Evolutionary conservation across 192 early-diverging fungal species (phyloP).

Genomic region (Backusella parvicylindrica): DNA sequence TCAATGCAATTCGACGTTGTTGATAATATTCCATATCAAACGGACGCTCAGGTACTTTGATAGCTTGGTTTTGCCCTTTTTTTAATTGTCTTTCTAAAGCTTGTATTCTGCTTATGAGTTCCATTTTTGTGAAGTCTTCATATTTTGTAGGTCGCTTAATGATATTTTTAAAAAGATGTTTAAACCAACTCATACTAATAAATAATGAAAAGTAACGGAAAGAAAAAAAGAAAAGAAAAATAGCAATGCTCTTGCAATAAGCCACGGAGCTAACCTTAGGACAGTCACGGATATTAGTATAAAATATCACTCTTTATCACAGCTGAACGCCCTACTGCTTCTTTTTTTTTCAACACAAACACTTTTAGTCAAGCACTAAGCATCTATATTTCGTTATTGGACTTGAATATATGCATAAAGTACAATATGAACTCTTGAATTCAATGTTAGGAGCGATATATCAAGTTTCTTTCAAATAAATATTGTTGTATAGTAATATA

Average conservation of each 20-base stretch:
- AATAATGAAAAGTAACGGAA: background rate
- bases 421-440: no score
- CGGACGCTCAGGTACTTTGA: constrained; percentile 12
- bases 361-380: no score
- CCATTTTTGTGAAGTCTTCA: constrained; percentile 49
- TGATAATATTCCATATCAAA: constrained; percentile 82
- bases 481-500: no score
- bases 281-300: background rate
- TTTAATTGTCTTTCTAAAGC: constrained; percentile 34
- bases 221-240: background rate
- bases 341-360: no score
- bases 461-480: no score
- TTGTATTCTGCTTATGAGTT: constrained; percentile 49
- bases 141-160: constrained; percentile 23
- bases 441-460: no score
- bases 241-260: background rate
- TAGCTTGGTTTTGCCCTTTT: background rate
- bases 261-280: background rate
- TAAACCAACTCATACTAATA: background rate
- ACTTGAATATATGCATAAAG: no score
- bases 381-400: no score
- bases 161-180: background rate
- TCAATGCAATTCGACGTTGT: constrained; percentile 77
- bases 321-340: no score
- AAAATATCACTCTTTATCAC: no score